Percentiles rank a stretch among this genome's conserved stretches.
These are phyloP conservation scores for Candida nanaspora DNA, from an alignment of 805 yeast species.

Conservation along the genomic window DNA sequence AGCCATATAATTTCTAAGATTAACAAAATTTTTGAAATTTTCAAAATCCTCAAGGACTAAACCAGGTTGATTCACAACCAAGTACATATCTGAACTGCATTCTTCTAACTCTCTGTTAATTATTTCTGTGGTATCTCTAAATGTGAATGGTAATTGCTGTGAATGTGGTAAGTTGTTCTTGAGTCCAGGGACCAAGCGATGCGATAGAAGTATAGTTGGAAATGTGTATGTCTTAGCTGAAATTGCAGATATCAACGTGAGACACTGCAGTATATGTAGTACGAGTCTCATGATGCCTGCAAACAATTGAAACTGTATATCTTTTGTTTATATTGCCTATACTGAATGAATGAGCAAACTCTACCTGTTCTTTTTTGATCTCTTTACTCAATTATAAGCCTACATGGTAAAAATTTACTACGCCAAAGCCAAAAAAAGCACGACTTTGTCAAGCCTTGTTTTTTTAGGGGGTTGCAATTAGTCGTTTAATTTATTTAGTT, in stretches of 20 bases:
- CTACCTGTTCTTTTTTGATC: too few relatives aligned
- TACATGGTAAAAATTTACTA: too few relatives aligned
- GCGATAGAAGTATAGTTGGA: slow-evolving; percentile 23
- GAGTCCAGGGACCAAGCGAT: slow-evolving; percentile 22
- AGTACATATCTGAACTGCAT: slow-evolving; percentile 51
- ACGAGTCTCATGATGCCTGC: too few relatives aligned
- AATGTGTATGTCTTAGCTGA: slow-evolving; percentile 4
- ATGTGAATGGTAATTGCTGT: slow-evolving; percentile 23
- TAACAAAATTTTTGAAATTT: slow-evolving; percentile 34
- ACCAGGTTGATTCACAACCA: slow-evolving; percentile 51
- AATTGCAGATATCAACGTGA: not conserved
- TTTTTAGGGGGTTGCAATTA: too few relatives aligned
- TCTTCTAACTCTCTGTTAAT: slow-evolving; percentile 18
- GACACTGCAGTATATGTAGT: not conserved
- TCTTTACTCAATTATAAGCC: too few relatives aligned
- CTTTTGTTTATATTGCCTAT: too few relatives aligned
- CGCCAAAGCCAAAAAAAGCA: too few relatives aligned
- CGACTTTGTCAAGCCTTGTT: too few relatives aligned
- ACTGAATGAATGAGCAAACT: too few relatives aligned
- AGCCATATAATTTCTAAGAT: slow-evolving; percentile 42
- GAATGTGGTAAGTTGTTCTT: slow-evolving; percentile 20
- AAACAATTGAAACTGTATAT: too few relatives aligned
- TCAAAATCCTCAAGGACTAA: slow-evolving; percentile 39
- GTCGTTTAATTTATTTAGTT: too few relatives aligned
- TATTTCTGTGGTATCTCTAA: slow-evolving; percentile 14